phyloP scores from a whole-genome alignment of 306 rosid species.

The Prunus davidiana region DNA sequence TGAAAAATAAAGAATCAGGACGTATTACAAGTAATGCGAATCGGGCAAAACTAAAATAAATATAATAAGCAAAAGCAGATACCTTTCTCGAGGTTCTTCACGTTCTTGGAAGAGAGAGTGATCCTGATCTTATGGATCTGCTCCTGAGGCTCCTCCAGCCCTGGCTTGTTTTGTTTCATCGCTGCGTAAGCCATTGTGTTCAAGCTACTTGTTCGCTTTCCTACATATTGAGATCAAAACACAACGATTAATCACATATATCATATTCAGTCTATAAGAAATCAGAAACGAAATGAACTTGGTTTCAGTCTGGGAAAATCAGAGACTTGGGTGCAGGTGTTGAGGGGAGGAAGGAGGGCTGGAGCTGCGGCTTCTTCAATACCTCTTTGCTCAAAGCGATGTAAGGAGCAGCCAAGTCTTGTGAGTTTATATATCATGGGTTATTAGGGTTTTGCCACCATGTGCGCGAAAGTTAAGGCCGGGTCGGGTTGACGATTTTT shows the following conservation, averaged over 20 bases:
- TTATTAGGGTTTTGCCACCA: constrained; percentile 19
- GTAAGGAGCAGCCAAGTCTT: background rate
- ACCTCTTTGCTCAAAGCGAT: constrained; percentile 6
- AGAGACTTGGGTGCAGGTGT: background rate
- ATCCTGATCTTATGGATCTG: constrained; percentile 91
- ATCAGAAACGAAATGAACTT: background rate
- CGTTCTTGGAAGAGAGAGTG: constrained; percentile 84
- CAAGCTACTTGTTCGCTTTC: background rate
- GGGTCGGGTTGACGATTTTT: background rate
- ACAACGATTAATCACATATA: background rate
- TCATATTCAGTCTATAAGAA: background rate
- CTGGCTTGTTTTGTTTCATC: constrained; percentile 68
- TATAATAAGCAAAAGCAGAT: background rate
- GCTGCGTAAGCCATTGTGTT: constrained; percentile 65
- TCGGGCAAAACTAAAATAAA: background rate
- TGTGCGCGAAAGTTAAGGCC: background rate
- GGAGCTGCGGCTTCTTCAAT: background rate
- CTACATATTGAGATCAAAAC: background rate
- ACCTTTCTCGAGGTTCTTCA: constrained; percentile 85
- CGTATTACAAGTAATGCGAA: background rate
- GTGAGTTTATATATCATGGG: constrained; percentile 1
- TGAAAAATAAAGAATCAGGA: too few relatives aligned
- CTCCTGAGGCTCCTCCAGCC: constrained; percentile 66
- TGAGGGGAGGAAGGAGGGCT: background rate
- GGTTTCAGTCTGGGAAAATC: too few relatives aligned